Conservation (phyloP, 177 flowering plant species). For the Vitis hybrid region DNA sequence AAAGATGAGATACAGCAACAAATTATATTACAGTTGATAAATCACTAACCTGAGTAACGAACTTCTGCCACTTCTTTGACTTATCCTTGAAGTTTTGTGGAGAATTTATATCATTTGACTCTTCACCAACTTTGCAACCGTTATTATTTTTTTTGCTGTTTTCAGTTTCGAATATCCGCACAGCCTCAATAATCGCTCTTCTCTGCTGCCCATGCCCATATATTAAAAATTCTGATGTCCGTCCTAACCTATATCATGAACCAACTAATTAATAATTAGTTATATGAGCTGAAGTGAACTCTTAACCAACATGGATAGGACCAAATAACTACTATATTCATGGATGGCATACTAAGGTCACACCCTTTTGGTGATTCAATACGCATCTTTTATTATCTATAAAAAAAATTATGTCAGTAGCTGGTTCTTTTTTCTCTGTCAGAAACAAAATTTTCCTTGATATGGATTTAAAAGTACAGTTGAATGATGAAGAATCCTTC, state of each 20-base stretch:
- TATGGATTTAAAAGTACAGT: no score
- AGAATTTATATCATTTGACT: conserved; percentile 27
- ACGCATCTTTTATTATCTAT: no score
- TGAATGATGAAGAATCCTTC: no score
- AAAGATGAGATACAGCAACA: no score
- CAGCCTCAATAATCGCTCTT: conserved; percentile 84
- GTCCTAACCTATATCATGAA: conserved; percentile 56
- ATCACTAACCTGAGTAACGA: conserved; percentile 68
- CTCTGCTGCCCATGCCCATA: conserved; percentile 95
- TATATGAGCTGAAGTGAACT: background rate
- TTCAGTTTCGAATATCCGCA: conserved; percentile 61
- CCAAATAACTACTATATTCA: background rate
- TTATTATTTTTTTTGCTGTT: conserved; percentile 33
- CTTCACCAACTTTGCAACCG: conserved; percentile 30
- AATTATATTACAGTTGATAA: background rate
- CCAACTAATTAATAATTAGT: conserved; percentile 1
- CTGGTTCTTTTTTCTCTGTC: no score
- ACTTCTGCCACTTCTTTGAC: conserved; percentile 90
- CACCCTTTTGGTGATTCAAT: no score
- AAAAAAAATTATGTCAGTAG: no score
- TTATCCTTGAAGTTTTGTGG: conserved; percentile 63
- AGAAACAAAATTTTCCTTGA: no score
- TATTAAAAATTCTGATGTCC: conserved; percentile 82
- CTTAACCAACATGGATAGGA: background rate
- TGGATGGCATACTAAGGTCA: no score